Evolutionary conservation across 2,329 filamentous ascomycete species (phyloP).

Genomic region (Arthrinium phaeospermum): DNA sequence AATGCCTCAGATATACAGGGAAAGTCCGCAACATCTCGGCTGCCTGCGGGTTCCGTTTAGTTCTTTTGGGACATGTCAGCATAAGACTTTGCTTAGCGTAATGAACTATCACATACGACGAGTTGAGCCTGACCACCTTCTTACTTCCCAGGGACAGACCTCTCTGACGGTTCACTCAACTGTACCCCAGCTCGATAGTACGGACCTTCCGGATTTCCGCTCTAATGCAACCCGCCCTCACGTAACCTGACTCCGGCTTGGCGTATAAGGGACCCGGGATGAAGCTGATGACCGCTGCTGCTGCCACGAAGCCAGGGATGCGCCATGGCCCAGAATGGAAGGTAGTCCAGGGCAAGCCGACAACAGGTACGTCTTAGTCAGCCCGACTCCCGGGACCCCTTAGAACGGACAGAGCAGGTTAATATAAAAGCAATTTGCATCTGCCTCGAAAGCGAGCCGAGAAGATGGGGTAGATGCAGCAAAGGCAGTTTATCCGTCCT

Average conservation of each 20-base stretch:
- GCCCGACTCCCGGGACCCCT: not conserved
- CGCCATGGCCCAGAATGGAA: not conserved
- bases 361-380: not conserved
- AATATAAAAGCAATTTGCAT: conserved; percentile 8
- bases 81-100: not conserved
- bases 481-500: conserved; percentile 1
- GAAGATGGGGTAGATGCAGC: not conserved
- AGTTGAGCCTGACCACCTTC: not conserved
- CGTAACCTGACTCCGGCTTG: not conserved
- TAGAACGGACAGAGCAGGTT: not conserved
- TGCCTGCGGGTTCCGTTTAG: not conserved
- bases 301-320: not conserved
- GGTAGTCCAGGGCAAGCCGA: not conserved
- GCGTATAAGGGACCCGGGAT: not conserved
- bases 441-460: not conserved
- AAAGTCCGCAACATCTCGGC: not conserved
- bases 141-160: too few relatives aligned
- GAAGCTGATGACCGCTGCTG: not conserved
- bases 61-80: not conserved
- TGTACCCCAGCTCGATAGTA: not conserved
- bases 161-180: not conserved
- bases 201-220: not conserved
- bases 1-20: not conserved
- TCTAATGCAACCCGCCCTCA: not conserved
- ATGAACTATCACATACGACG: not conserved